Conservation (phyloP, 1,284 basidiomycete genomes). For the Tilletia caries region DNA sequence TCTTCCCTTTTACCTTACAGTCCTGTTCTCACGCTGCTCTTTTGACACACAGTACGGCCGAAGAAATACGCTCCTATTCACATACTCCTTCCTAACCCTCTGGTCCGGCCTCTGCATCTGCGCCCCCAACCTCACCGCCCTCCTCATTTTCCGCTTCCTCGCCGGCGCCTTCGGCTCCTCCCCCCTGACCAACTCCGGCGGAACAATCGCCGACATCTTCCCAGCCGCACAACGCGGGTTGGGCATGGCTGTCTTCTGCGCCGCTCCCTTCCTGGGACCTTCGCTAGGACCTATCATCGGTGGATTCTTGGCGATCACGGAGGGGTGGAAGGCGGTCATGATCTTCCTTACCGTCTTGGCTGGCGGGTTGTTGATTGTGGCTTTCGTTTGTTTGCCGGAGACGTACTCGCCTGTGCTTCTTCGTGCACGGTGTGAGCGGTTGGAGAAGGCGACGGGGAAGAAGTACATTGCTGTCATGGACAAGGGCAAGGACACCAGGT, state of each 20-base stretch:
- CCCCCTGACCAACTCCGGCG: constrained; percentile 30
- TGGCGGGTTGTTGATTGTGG: constrained; percentile 33
- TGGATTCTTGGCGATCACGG: constrained; percentile 18
- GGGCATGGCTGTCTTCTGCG: constrained; percentile 26
- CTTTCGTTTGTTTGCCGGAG: constrained; percentile 27
- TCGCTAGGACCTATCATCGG: constrained; percentile 15
- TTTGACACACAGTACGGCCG: constrained; percentile 16
- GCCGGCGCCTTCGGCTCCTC: constrained; percentile 28
- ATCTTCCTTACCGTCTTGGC: constrained; percentile 22
- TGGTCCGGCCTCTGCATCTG: not conserved
- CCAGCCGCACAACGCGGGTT: constrained; percentile 18
- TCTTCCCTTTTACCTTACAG: constrained; percentile 17
- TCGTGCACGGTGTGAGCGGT: constrained; percentile 31
- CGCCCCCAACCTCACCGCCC: constrained; percentile 19
- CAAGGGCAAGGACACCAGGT: constrained; percentile 34
- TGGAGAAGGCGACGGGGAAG: constrained; percentile 40
- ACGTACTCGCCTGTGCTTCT: constrained; percentile 49
- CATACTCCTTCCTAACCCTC: not conserved
- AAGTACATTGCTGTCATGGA: constrained; percentile 45
- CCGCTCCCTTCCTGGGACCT: constrained; percentile 1
- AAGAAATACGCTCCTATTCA: not conserved
- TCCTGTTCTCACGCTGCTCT: constrained; percentile 18
- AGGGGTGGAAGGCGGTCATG: constrained; percentile 15
- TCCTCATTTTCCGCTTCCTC: constrained; percentile 25
- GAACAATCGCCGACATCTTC: constrained; percentile 30